Base-by-base conservation (phyloP, 2,329 filamentous ascomycete genomes). In the Sporothrix pallida region DNA sequence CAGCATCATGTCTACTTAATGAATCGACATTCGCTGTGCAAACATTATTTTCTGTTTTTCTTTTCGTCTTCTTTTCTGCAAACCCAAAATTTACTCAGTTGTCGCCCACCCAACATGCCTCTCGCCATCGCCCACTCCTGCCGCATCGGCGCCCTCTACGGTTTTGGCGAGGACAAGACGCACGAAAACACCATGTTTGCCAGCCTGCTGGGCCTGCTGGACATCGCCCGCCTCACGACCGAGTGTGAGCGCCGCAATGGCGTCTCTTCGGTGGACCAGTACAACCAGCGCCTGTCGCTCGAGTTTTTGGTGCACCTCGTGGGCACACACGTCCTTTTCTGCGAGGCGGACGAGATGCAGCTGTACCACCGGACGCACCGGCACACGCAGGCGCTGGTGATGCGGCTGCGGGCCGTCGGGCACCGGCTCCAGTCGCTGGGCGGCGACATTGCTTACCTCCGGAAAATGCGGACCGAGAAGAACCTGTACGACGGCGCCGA, bases 251-350 rank as follows among this genome's bases (percentile, higher is more conserved):
- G 31, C 8, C 15, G 8, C 3, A 2, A 37, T 8, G 65, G 46
- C 12, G 15, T 52, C 6, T 13, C 37, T 2, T n/a, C 6, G 7
- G 7, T 2, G 1, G 46, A 69, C 10, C 68, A 58, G 31, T 52
- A 70, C 10, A 58, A 2, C 4, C 68, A 70, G 50, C 68, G 50
- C 4, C 10, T 70, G 50, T 15, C 68, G 9, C 50, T 70, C 9
- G 68, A 70, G 68, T 70, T 44, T 44, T 31, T 70, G 31, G 17
- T 70, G 17, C 50, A 70, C 12, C 17, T 44, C 2, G 50, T 58
- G 5, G 68, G 31, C 15, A 70, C 48, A 17, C 31, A 20, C 12
- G 10, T 15, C 8, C 26, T 44, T 4, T 3, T 56, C 7, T 2
- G 2, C 26, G 50, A 26, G 37, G 42, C 62, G 50, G 7, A 2